Percentiles rank a stretch among this genome's conserved stretches.
Evolutionary conservation across 768 basidiomycete species (phyloP).

Genomic region (Rhodotorula babjevae): DNA sequence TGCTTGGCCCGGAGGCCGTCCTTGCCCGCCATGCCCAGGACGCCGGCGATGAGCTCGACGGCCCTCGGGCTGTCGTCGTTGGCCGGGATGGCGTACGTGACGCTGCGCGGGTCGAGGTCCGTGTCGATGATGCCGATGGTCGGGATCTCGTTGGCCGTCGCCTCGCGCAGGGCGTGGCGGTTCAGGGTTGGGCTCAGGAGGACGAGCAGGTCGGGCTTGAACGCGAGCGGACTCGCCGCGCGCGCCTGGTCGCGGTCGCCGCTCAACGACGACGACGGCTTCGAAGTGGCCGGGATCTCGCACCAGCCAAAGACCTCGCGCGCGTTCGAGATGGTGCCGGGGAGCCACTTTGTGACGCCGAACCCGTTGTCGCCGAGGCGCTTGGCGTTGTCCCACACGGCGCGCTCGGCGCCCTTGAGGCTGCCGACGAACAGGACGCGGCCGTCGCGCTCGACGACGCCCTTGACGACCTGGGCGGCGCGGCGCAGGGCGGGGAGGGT

Average conservation of each 20-base stretch:
- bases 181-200: slow-evolving; percentile 86
- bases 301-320: slow-evolving; percentile 62
- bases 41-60: slow-evolving; percentile 82
- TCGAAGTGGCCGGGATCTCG: slow-evolving; percentile 19
- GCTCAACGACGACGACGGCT: neutral
- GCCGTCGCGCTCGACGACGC: slow-evolving; percentile 73
- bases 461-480: slow-evolving; percentile 79
- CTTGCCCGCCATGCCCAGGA: slow-evolving; percentile 77
- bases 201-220: slow-evolving; percentile 79
- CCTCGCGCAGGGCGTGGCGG: slow-evolving; percentile 77
- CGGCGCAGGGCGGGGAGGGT: slow-evolving; percentile 86
- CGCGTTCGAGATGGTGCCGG: slow-evolving; percentile 90
- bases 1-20: slow-evolving; percentile 46
- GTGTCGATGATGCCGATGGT: slow-evolving; percentile 93
- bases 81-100: slow-evolving; percentile 98
- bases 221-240: slow-evolving; percentile 52
- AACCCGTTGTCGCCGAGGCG: slow-evolving; percentile 75
- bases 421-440: slow-evolving; percentile 79
- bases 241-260: neutral
- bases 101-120: slow-evolving; percentile 88
- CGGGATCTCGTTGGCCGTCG: slow-evolving; percentile 79
- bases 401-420: slow-evolving; percentile 50
- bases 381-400: slow-evolving; percentile 60
- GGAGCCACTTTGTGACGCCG: slow-evolving; percentile 80
- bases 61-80: slow-evolving; percentile 91